phyloP scores from a whole-genome alignment of 192 early-diverging fungal species.

The Powellomyces hirtus region DNA sequence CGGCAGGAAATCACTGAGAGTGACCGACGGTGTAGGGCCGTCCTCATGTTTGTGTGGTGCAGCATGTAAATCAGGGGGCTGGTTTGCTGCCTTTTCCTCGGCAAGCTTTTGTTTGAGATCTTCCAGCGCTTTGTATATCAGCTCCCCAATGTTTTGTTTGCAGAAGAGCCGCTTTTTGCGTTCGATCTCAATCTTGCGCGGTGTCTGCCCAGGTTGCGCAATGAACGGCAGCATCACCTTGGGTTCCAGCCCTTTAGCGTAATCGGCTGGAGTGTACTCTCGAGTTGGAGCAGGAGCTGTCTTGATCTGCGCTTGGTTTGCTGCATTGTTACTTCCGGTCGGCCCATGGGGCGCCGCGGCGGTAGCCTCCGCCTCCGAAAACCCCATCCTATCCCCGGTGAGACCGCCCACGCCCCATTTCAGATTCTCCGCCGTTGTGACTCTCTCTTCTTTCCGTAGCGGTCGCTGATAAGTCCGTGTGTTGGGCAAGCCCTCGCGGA shows the following conservation, averaged over 20 bases:
- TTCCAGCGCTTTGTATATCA: slow-evolving; percentile 16
- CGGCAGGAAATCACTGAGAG: slow-evolving; percentile 30
- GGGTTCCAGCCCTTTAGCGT: slow-evolving; percentile 48
- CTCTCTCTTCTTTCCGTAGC: background rate
- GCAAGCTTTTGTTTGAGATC: slow-evolving; percentile 10
- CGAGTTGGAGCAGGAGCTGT: background rate
- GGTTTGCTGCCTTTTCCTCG: background rate
- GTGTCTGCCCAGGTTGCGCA: slow-evolving; percentile 47
- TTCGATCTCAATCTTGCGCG: slow-evolving; percentile 58
- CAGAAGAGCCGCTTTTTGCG: slow-evolving; percentile 45
- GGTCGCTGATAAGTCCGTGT: slow-evolving; percentile 27
- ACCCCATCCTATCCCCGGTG: background rate
- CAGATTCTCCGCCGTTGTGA: background rate
- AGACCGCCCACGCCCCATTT: background rate
- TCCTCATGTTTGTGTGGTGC: background rate
- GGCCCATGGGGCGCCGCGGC: background rate
- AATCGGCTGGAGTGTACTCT: slow-evolving; percentile 20
- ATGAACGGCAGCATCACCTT: slow-evolving; percentile 52
- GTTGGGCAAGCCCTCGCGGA: slow-evolving; percentile 24
- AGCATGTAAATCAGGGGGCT: background rate
- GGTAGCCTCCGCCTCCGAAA: background rate
- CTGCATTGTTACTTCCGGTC: background rate
- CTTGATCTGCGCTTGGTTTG: background rate
- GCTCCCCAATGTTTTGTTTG: slow-evolving; percentile 34
- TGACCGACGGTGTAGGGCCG: background rate